These are phyloP conservation scores for Trametes pubescens DNA, from an alignment of 1,284 basidiomycete genomes.

Conservation along the genomic window DNA sequence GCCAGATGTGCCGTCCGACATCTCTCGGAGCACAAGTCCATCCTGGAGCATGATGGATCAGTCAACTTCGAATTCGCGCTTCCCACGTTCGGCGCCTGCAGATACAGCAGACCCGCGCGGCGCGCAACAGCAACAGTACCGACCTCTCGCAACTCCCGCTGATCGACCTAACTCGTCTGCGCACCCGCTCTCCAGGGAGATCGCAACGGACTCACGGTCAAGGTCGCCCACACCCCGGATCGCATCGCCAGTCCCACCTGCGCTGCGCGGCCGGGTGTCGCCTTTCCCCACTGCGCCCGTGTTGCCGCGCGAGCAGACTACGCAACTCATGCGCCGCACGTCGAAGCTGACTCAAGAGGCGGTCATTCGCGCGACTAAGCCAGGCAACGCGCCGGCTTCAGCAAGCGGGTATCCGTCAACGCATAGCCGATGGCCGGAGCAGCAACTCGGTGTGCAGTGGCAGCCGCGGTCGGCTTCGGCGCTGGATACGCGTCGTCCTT, in stretches of 20 bases:
- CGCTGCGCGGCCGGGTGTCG: constrained; percentile 55
- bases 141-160: constrained; percentile 13
- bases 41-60: constrained; percentile 32
- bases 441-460: constrained; percentile 33
- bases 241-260: constrained; percentile 41
- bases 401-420: constrained; percentile 25
- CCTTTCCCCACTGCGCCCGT: constrained; percentile 59
- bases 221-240: constrained; percentile 34
- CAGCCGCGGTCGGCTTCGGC: constrained; percentile 38
- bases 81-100: constrained; percentile 31
- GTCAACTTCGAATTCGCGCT: constrained; percentile 26
- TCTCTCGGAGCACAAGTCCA: constrained; percentile 33
- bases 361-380: constrained; percentile 20
- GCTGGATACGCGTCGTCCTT: constrained; percentile 27
- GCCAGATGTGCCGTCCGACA: constrained; percentile 49
- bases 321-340: constrained; percentile 37
- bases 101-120: constrained; percentile 30
- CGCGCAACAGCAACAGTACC: constrained; percentile 18
- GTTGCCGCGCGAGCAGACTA: constrained; percentile 38
- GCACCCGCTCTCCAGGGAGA: constrained; percentile 29
- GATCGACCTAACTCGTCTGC: constrained; percentile 22
- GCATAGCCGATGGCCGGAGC: constrained; percentile 28
- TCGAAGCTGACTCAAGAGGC: constrained; percentile 31
- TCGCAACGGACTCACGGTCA: constrained; percentile 17
- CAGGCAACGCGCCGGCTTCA: constrained; percentile 15